These are phyloP conservation scores for Hypericum androsaemum DNA, from an alignment of 345 rosid genomes.

Conservation along the genomic window DNA sequence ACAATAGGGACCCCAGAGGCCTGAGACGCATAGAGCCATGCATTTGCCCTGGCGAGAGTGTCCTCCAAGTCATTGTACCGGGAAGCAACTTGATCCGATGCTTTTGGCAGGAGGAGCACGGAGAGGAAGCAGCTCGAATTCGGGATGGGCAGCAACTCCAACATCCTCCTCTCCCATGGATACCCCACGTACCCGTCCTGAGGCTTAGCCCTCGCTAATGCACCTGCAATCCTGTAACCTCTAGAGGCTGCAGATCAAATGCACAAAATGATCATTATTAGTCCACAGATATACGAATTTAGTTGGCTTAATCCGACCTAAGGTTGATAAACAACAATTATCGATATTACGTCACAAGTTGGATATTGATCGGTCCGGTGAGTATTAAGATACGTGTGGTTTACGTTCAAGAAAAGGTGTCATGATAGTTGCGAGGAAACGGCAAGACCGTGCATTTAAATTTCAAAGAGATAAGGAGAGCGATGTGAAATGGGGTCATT, in stretches of 20 bases:
- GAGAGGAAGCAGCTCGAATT: conserved; percentile 82
- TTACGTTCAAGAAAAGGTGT: no score
- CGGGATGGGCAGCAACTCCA: conserved; percentile 51
- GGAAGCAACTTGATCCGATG: conserved; percentile 57
- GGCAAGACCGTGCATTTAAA: no score
- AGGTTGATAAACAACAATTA: no score
- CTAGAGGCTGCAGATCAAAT: conserved; percentile 48
- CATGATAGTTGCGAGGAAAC: no score
- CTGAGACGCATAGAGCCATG: conserved; percentile 81
- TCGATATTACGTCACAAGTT: no score
- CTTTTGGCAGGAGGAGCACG: conserved; percentile 81
- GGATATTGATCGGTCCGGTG: no score
- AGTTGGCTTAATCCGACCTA: no score
- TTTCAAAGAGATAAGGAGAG: no score
- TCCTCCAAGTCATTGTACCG: conserved; percentile 87
- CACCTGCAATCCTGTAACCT: conserved; percentile 66
- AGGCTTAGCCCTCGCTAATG: conserved; percentile 55
- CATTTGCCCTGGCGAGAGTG: conserved; percentile 85
- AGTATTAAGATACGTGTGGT: no score
- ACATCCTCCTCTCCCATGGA: conserved; percentile 74
- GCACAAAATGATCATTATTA: conserved; percentile 5
- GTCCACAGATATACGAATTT: no score
- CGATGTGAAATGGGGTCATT: no score
- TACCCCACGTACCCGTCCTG: conserved; percentile 91
- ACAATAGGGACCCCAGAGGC: conserved; percentile 69